Evolutionary conservation across 1,284 basidiomycete species (phyloP).

Genomic region (Apiotrichum domesticum): DNA sequence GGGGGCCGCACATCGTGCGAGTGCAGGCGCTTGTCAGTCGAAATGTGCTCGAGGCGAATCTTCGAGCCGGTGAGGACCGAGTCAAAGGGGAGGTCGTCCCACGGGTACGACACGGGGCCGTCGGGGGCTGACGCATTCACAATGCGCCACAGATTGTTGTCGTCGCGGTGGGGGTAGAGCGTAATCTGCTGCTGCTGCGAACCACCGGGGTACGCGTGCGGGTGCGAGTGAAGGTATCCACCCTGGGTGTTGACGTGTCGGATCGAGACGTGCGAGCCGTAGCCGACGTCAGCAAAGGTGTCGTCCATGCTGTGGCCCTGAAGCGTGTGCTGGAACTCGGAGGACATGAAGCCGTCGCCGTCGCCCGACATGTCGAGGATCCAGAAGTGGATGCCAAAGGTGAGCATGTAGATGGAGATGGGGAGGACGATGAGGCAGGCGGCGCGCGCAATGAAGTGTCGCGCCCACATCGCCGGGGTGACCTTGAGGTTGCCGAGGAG

Average conservation of each 20-base stretch:
- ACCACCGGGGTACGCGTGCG: conserved; percentile 78
- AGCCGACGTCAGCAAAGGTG: conserved; percentile 84
- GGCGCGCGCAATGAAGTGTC: conserved; percentile 83
- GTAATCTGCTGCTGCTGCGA: conserved; percentile 89
- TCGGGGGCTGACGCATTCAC: conserved; percentile 57
- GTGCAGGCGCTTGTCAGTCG: conserved; percentile 82
- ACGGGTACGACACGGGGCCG: conserved; percentile 55
- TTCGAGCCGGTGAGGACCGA: conserved; percentile 64
- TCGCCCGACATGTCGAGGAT: conserved; percentile 85
- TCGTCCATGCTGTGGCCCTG: conserved; percentile 86
- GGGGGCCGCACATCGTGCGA: conserved; percentile 91
- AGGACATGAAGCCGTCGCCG: conserved; percentile 98
- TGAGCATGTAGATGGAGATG: conserved; percentile 81
- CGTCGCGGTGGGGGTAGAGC: conserved; percentile 89
- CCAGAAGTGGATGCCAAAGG: conserved; percentile 92
- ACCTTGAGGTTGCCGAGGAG: conserved; percentile 83
- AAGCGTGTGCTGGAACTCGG: conserved; percentile 94
- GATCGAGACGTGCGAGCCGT: conserved; percentile 77
- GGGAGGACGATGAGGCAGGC: conserved; percentile 84
- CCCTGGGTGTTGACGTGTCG: conserved; percentile 95
- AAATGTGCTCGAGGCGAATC: conserved; percentile 75
- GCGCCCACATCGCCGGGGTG: conserved; percentile 64
- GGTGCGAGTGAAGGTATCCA: conserved; percentile 93
- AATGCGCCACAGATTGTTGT: conserved; percentile 85
- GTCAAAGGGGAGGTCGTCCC: conserved; percentile 55